Conservation (phyloP, 352 stramenopile genomes). For the Phytophthora tentaculata region DNA sequence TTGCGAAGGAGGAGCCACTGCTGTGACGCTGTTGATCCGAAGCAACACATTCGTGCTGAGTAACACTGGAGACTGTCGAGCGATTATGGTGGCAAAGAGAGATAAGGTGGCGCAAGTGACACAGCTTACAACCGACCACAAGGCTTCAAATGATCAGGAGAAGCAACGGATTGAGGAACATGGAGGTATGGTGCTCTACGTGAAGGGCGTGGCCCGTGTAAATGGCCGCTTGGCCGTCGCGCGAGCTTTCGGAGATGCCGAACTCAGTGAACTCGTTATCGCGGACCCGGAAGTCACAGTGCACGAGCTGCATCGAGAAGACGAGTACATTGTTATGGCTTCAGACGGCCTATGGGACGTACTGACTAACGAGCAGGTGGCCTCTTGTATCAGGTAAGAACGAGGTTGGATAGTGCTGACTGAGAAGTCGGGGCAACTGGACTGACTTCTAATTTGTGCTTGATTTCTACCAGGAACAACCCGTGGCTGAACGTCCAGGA, state of each 20-base stretch:
- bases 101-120: slow-evolving; percentile 29
- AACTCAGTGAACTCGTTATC: slow-evolving; percentile 68
- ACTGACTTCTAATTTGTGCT: slow-evolving; percentile 19
- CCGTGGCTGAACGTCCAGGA: slow-evolving; percentile 69
- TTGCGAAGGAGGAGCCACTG: slow-evolving; percentile 68
- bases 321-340: slow-evolving; percentile 80
- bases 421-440: slow-evolving; percentile 4
- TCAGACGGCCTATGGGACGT: slow-evolving; percentile 84
- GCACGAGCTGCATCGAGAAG: slow-evolving; percentile 50
- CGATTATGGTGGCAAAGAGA: slow-evolving; percentile 58
- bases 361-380: slow-evolving; percentile 73
- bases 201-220: slow-evolving; percentile 75
- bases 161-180: slow-evolving; percentile 73
- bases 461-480: slow-evolving; percentile 51
- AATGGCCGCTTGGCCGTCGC: slow-evolving; percentile 75
- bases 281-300: slow-evolving; percentile 66
- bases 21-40: slow-evolving; percentile 65
- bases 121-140: slow-evolving; percentile 80
- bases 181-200: slow-evolving; percentile 75
- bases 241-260: slow-evolving; percentile 72
- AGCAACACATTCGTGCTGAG: slow-evolving; percentile 54
- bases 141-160: slow-evolving; percentile 68
- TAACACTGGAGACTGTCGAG: slow-evolving; percentile 84
- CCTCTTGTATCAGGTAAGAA: slow-evolving; percentile 57
- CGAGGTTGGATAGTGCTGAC: slow-evolving; percentile 12